Base-by-base conservation (phyloP, 2,329 filamentous ascomycete genomes). In the Colletotrichum paranaense region DNA sequence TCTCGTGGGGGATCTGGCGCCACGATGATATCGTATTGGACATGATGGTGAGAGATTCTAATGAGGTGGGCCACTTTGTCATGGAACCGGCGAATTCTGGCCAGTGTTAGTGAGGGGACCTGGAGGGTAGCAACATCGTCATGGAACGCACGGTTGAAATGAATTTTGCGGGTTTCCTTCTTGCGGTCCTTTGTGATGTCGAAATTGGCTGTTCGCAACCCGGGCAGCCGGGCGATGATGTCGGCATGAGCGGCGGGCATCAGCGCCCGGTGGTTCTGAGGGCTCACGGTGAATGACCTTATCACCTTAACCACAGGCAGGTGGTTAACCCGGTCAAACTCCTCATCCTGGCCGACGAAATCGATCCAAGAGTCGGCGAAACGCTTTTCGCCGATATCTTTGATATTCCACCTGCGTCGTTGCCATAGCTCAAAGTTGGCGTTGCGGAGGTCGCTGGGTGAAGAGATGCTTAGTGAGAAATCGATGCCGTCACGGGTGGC, bases 1-100 rank as follows among this genome's bases (percentile, higher is more conserved):
- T 46, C 28, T 77, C 76, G 55, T 77, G 76, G 6, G 76, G 76
- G 8, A 77, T 67, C 11, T 76, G 65, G 11, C 76, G 69, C 76
- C 76, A 78, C 19, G 75, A 75, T 2, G 76, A 73, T 28, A 74
- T 63, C 4, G 75, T 76, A 60, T 77, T 77, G 55, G 72, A 74
- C 4, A 62, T 63, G 7, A 78, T 67, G 35, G 55, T 62, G 24
- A 78, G 68, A 4, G 56, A 70, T 30, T 77, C 69, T 8, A 78
- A 52, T n/a, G 73, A 66, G 26, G 68, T 66, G 12, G 76, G 67
- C 76, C 76, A 78, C 12, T 55, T 59, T 24, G 59, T 60, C 62
- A 75, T 72, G 38, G 67, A 68, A 24, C 65, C 70, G 16, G 73
- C 75, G 35, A 76, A 68, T 59, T 74, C 72, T 74, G 42, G 42